These are phyloP conservation scores for Climacium dendroides DNA, from an alignment of 225 moss, liverwort and hornwort genomes.

Conservation along the genomic window DNA sequence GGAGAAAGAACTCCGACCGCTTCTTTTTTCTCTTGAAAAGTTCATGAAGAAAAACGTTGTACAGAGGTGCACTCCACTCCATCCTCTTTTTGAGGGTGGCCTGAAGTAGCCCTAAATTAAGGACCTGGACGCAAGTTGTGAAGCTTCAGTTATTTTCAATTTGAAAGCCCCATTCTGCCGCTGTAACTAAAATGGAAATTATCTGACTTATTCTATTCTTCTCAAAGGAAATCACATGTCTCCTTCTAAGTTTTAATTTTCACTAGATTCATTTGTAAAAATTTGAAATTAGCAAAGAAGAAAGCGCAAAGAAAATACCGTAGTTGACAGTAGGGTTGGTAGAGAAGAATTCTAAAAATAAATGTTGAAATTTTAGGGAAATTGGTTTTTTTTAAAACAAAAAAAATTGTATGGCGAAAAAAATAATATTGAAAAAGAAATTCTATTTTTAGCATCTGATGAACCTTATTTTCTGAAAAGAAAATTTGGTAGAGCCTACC, in stretches of 20 bases:
- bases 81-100: neutral
- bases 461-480: too few species aligned
- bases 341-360: too few species aligned
- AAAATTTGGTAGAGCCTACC: too few species aligned
- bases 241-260: neutral
- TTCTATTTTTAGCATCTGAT: too few species aligned
- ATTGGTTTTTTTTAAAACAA: too few species aligned
- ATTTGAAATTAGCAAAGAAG: neutral
- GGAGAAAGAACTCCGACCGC: neutral
- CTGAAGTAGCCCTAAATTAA: neutral
- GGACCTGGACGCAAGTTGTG: neutral
- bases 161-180: neutral
- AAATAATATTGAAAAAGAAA: too few species aligned
- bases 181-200: neutral
- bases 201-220: neutral
- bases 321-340: too few species aligned
- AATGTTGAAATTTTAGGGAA: too few species aligned
- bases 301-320: neutral
- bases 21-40: neutral
- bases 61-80: neutral
- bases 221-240: neutral
- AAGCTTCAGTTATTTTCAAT: neutral
- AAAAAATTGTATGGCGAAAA: too few species aligned
- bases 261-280: neutral
- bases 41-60: neutral